These are phyloP conservation scores for Aspergillus glaucus DNA, from an alignment of 2,329 filamentous ascomycete genomes.

Conservation along the genomic window DNA sequence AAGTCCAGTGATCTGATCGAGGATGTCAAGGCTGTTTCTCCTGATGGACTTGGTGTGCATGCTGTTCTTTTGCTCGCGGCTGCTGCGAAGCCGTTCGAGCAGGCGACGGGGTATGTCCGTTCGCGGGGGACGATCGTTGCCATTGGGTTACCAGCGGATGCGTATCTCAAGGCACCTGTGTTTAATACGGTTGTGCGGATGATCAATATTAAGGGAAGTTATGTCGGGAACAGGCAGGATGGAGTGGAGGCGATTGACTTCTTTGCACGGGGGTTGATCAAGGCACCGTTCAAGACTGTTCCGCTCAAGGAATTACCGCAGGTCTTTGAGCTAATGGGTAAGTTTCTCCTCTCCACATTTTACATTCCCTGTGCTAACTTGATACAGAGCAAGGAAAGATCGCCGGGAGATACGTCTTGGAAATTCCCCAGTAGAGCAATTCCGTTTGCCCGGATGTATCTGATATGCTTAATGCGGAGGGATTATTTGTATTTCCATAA, in stretches of 20 bases:
- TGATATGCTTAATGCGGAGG: too few relatives aligned
- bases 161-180: constrained; percentile 74
- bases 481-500: too few relatives aligned
- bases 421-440: constrained; percentile 1
- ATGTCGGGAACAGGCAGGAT: constrained; percentile 89
- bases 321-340: constrained; percentile 64
- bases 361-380: background rate
- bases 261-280: constrained; percentile 64
- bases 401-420: constrained; percentile 3
- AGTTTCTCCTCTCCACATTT: background rate
- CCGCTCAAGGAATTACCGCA: constrained; percentile 70
- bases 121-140: constrained; percentile 72
- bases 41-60: constrained; percentile 76
- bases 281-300: constrained; percentile 74
- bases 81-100: constrained; percentile 88
- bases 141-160: constrained; percentile 79
- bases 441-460: too few relatives aligned
- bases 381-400: constrained; percentile 5
- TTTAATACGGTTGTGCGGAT: constrained; percentile 86
- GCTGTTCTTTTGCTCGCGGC: constrained; percentile 83
- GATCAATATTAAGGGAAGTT: constrained; percentile 87
- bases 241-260: constrained; percentile 81
- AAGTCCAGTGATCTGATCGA: constrained; percentile 69
- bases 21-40: constrained; percentile 74
- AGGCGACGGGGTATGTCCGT: constrained; percentile 82